Base-by-base conservation (phyloP, 257 asterid genomes). In the Solanum ahanhuiri region DNA sequence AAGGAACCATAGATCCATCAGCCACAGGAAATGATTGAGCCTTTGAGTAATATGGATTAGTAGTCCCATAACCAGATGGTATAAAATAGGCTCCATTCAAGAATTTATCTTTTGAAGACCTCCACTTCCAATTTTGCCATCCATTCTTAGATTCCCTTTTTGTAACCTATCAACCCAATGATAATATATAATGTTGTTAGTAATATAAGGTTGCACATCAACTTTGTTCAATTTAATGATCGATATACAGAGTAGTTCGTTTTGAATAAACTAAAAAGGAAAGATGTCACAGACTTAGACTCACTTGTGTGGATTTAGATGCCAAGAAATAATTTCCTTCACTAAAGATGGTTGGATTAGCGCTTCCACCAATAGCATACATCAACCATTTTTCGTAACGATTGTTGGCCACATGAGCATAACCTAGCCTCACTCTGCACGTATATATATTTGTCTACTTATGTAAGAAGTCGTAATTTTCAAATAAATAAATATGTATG, bases 331-430 rank as follows among this genome's bases (percentile, higher is more conserved):
- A 95, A 87, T 96, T 96, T 33, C 98, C 99, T 90, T 96, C 99
- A 45, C 98, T 96, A 63, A 96, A 91, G 34, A 96, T 96, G 86
- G 96, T 94, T 14, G 98, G 99, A 89, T 95, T 91, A 18, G 98
- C 97, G 87, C 98, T 96, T 9, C 98, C 98, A 45, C 99, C 99
- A 58, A 96, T 95, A 2, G 97, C 98, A 87, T 96, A 96, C 98
- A 94, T 96, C 57, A 85, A 84, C 98, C 98, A 96, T 30, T 58
- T 90, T 48, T 93, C 95, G 87, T 96, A 96, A 85, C 94, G 75
- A 66, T 96, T 96, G 90, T 96, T 96, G 5, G 98, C 98, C 79
- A 96, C 94, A 35, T 96, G 33, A 31, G 33, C 33, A 31, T 31
- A 31, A 31, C 33, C 33, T 31, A 31, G 33, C 33, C 33, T 31